Evolutionary conservation across 2,329 filamentous ascomycete species (phyloP).

Genomic region (Xylaria polymorpha): DNA sequence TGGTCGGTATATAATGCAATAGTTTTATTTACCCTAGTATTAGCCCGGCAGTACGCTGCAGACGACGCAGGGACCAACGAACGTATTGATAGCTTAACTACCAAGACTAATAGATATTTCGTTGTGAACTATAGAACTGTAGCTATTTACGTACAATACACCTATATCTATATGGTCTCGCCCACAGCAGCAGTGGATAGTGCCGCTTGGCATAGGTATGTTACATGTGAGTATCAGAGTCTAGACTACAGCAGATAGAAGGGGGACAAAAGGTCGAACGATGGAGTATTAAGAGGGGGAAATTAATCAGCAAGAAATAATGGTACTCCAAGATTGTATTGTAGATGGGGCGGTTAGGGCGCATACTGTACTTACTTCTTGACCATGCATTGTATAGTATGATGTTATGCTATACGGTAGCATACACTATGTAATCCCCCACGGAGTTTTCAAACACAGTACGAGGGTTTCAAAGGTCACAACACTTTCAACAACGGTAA

Average conservation of each 20-base stretch:
- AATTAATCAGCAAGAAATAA: conserved; percentile 8
- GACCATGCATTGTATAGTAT: background rate
- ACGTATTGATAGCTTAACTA: background rate
- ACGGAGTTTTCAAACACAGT: background rate
- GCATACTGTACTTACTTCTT: conserved; percentile 8
- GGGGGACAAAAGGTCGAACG: background rate
- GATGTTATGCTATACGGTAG: background rate
- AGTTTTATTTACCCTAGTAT: background rate
- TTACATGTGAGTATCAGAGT: conserved; percentile 1
- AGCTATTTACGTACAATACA: conserved; percentile 1
- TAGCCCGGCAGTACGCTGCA: conserved; percentile 1
- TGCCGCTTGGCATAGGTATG: conserved; percentile 17
- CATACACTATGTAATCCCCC: conserved; percentile 2
- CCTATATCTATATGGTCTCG: background rate
- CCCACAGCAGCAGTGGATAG: background rate
- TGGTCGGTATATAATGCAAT: background rate
- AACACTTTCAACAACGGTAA: background rate
- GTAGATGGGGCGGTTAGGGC: conserved; percentile 15
- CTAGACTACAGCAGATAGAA: background rate
- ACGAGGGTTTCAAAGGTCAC: background rate
- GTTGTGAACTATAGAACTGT: background rate
- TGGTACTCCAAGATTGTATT: conserved; percentile 18
- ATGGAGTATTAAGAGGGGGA: background rate
- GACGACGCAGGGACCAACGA: background rate
- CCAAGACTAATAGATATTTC: background rate